A percentile compares a stretch with the other conserved stretches of the same genome.
phyloP scores from a whole-genome alignment of 2,329 filamentous ascomycete genomes.

The Zarea fungicola region DNA sequence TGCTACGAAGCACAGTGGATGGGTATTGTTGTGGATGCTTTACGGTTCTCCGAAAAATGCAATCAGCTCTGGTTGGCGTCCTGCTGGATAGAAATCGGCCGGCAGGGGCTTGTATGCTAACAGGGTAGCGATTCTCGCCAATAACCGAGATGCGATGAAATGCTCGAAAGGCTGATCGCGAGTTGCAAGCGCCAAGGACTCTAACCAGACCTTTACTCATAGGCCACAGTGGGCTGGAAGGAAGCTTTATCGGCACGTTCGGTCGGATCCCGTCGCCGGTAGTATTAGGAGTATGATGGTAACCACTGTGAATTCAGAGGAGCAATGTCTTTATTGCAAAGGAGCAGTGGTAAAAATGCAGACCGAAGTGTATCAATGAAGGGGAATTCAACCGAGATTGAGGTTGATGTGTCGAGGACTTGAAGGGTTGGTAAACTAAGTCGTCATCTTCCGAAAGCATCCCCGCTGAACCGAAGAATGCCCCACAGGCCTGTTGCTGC shows the following conservation, averaged over 20 bases:
- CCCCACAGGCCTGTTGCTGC: slow-evolving; percentile 8
- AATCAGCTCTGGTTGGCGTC: no score
- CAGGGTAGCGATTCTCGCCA: no score
- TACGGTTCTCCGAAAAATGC: no score
- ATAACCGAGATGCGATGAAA: not conserved
- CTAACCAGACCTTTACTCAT: not conserved
- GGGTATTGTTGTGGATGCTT: not conserved
- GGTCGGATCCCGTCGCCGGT: not conserved
- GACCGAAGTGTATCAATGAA: not conserved
- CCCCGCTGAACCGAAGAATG: not conserved
- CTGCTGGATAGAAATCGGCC: no score
- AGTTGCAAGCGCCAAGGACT: not conserved
- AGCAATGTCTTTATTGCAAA: not conserved
- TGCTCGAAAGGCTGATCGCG: not conserved
- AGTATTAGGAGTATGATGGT: not conserved
- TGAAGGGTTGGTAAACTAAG: not conserved
- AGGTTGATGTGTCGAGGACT: not conserved
- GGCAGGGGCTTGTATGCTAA: no score
- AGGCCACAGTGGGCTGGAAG: not conserved
- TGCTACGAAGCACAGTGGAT: not conserved
- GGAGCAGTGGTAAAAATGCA: not conserved
- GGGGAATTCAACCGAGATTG: not conserved
- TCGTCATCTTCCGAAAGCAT: not conserved
- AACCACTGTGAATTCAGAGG: not conserved
- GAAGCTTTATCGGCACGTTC: not conserved